Conservation (phyloP, 1,139 yeast genomes). For the Magnusiomyces magnusii region DNA sequence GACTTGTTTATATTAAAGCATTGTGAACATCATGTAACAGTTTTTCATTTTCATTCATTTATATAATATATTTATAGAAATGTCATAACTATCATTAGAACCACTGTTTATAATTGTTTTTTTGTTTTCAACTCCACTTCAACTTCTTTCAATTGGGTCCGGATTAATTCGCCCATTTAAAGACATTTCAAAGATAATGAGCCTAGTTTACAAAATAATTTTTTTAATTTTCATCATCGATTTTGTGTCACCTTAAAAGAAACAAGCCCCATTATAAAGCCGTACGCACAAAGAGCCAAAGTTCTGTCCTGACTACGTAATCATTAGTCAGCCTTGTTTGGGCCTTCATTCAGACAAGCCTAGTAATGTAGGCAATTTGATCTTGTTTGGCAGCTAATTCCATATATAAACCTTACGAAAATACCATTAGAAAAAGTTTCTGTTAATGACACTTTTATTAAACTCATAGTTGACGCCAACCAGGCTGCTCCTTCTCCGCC, state of each 20-base stretch:
- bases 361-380: not conserved
- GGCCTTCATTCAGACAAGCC: not conserved
- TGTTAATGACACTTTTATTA: constrained; percentile 51
- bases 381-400: not conserved
- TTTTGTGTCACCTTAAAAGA: too few species aligned
- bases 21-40: too few species aligned
- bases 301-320: not conserved
- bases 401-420: not conserved
- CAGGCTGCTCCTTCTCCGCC: constrained; percentile 99
- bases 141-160: not conserved
- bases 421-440: constrained; percentile 17
- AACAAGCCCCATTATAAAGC: not conserved
- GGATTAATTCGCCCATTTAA: not conserved
- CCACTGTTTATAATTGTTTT: too few species aligned
- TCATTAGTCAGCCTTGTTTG: not conserved
- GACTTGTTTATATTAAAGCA: too few species aligned
- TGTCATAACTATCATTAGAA: not conserved
- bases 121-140: not conserved
- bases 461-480: constrained; percentile 95
- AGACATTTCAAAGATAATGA: not conserved
- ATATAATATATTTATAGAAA: too few species aligned
- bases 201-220: not conserved
- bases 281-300: too few species aligned
- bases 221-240: not conserved
- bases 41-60: too few species aligned